A percentile compares a stretch with the other conserved stretches of the same genome.
phyloP scores from a whole-genome alignment of 495 filamentous ascomycete species.

The Penicillium pulvis region DNA sequence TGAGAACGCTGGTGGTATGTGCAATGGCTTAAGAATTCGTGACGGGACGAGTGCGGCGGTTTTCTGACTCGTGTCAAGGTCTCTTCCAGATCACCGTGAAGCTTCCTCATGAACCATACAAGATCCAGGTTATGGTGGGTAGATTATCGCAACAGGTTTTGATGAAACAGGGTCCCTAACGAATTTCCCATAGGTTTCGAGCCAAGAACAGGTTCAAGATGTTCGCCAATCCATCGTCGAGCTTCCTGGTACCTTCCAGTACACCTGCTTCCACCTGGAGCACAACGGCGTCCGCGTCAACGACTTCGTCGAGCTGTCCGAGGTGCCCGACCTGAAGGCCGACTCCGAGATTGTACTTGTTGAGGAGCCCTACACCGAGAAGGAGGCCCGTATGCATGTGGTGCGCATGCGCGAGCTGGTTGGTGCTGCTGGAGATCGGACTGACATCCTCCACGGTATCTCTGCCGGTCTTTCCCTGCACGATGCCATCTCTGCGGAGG shows the following conservation, averaged over 20 bases:
- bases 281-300: slow-evolving; percentile 83
- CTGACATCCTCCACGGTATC: slow-evolving; percentile 86
- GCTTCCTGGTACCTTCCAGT: slow-evolving; percentile 88
- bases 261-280: slow-evolving; percentile 98
- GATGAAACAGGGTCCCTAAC: slow-evolving; percentile 13
- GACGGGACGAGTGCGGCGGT: background rate
- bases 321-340: slow-evolving; percentile 75
- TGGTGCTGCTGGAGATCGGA: slow-evolving; percentile 83
- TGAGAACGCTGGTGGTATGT: slow-evolving; percentile 44
- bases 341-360: slow-evolving; percentile 78
- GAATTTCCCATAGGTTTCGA: slow-evolving; percentile 65
- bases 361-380: slow-evolving; percentile 97
- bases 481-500: slow-evolving; percentile 65
- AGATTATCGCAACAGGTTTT: background rate
- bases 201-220: slow-evolving; percentile 95
- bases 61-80: slow-evolving; percentile 37
- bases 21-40: slow-evolving; percentile 1
- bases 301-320: slow-evolving; percentile 91
- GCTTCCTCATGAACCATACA: slow-evolving; percentile 76
- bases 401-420: slow-evolving; percentile 89
- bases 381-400: slow-evolving; percentile 94
- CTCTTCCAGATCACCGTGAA: slow-evolving; percentile 82
- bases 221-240: slow-evolving; percentile 96
- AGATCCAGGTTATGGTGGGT: slow-evolving; percentile 81
- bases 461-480: slow-evolving; percentile 85